Conservation (phyloP, 2,329 filamentous ascomycete species). For the Aureobasidium pullulans region DNA sequence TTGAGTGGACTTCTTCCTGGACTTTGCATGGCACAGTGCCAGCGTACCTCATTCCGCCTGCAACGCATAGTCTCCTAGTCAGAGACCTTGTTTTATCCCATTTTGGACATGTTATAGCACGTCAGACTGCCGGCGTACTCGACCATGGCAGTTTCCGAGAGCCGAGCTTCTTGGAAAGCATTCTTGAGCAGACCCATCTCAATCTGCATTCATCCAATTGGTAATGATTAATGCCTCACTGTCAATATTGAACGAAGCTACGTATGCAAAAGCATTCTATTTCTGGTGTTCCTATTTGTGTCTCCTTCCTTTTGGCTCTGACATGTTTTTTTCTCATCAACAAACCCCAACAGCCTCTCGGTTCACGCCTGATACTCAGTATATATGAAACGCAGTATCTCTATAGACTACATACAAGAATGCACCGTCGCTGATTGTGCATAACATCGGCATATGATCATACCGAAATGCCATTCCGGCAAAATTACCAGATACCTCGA, state of each 20-base stretch:
- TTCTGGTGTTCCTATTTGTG: background rate
- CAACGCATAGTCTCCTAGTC: no score
- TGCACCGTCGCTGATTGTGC: background rate
- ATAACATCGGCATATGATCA: background rate
- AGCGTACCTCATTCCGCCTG: no score
- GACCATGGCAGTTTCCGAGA: no score
- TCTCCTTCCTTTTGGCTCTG: background rate
- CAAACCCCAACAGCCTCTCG: background rate
- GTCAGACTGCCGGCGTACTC: no score
- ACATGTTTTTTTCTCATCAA: background rate
- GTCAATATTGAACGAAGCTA: slow-evolving; percentile 1
- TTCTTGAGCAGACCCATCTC: background rate
- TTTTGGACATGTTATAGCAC: no score
- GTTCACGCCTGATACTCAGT: background rate
- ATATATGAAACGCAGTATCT: background rate
- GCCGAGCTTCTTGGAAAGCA: background rate
- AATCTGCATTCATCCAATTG: background rate
- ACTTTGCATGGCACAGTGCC: no score
- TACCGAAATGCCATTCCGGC: background rate
- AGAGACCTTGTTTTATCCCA: no score
- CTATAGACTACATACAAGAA: background rate
- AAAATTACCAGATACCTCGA: background rate
- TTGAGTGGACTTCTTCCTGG: no score
- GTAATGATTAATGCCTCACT: slow-evolving; percentile 4
- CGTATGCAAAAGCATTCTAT: background rate